Base-by-base conservation (phyloP, 2,329 filamentous ascomycete genomes). In the Exophiala aquamarina region DNA sequence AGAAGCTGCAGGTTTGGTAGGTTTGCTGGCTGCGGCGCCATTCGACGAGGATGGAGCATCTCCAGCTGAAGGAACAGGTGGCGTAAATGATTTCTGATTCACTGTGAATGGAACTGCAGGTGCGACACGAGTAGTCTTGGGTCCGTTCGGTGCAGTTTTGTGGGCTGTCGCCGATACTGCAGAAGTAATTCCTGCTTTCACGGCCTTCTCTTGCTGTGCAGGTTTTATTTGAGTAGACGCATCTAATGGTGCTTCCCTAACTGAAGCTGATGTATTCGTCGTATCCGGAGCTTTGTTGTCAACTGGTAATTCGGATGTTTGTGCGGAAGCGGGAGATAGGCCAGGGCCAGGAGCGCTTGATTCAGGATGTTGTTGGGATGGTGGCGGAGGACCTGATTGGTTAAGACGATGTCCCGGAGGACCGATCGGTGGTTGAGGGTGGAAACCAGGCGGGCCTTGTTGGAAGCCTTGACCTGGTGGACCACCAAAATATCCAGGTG, bases 401-500 rank as follows among this genome's bases (percentile, higher is more conserved):
- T 60, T 63, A 52, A 66, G 69, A 32, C 68, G 63, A 39, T 68
- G 66, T 29, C 75, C 74, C 33, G 79, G 77, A 52, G 78, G 77
- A 26, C 78, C 81, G 51, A 78, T 76, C 17, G 78, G 78, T 63
- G 78, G 72, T 46, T 62, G 66, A 67, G 63, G 76, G 20, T 79
- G 57, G 41, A 57, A 59, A 4, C 47, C 52, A 17, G 79, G 81
- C 50, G 83, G 84, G 62, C 85, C 74, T 53, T 79, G 83, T 26
- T 83, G 85, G 58, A 89, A 93, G 19, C 83, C 84, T 67, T 88
- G 87, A 5, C 84, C 85, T 7, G 83, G 42, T 20, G 52, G 82
- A 43, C 78, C 81, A 57, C 55, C 57, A 52, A 53, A 86, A 63
- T 84, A 92, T 87, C 89, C 94, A 46, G 85, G 86, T 38, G 74